phyloP scores from a whole-genome alignment of 2,329 filamentous ascomycete genomes.

The Tolypocladium tropicale region DNA sequence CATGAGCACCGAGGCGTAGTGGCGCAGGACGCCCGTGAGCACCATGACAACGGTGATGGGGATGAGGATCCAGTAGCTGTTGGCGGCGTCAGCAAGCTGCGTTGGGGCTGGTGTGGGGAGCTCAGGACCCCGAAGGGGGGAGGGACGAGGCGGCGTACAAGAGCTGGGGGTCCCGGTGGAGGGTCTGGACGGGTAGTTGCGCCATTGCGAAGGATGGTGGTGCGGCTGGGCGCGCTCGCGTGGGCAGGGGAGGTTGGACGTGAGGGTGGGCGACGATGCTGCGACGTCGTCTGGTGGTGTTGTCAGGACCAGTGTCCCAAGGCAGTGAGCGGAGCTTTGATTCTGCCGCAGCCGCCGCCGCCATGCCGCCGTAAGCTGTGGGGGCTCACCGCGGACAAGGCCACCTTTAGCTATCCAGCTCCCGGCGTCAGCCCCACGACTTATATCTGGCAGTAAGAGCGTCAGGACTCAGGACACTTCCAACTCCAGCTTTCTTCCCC shows the following conservation, averaged over 20 bases:
- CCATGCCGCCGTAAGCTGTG: conserved; percentile 3
- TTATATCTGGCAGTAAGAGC: neutral
- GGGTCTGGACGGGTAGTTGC: conserved; percentile 80
- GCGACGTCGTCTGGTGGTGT: neutral
- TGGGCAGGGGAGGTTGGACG: neutral
- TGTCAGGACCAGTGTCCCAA: neutral
- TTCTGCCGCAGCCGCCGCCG: no score
- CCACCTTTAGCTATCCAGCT: neutral
- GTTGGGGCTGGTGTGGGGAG: no score
- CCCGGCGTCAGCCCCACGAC: neutral
- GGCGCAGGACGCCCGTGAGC: conserved; percentile 86
- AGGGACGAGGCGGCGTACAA: conserved; percentile 55
- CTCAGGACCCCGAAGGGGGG: no score
- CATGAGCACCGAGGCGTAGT: conserved; percentile 92
- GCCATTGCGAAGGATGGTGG: conserved; percentile 53
- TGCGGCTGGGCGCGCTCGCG: conserved; percentile 4
- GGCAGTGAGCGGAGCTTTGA: conserved; percentile 7
- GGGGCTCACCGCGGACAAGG: neutral
- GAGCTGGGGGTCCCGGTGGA: conserved; percentile 94
- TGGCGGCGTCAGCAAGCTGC: neutral
- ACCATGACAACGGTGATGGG: conserved; percentile 98
- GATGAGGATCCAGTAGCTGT: conserved; percentile 96
- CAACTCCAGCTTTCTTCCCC: no score
- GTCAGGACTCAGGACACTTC: neutral
- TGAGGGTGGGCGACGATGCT: neutral